A percentile compares a stretch with the other conserved stretches of the same genome.
phyloP scores from a whole-genome alignment of 164 flowering plant species.

The Piper betle region DNA sequence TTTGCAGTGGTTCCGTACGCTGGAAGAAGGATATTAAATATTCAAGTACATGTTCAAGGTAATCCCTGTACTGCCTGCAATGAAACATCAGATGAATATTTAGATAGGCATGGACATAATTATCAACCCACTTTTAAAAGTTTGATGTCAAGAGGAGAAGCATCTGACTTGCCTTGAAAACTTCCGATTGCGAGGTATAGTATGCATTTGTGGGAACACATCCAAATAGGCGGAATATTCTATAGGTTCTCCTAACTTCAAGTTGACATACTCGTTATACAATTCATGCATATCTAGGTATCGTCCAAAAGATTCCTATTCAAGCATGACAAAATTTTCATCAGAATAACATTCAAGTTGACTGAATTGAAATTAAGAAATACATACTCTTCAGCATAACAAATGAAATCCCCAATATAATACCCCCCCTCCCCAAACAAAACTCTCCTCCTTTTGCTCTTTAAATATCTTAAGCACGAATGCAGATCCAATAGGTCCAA shows the following conservation, averaged over 20 bases:
- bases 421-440: neutral
- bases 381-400: neutral
- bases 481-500: too few relatives aligned
- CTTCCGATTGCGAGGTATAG: constrained; percentile 58
- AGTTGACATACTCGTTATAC: constrained; percentile 71
- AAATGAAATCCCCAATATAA: neutral
- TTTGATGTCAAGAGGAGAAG: neutral
- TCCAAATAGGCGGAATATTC: constrained; percentile 82
- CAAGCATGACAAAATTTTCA: constrained; percentile 1
- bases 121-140: neutral
- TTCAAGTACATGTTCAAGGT: constrained; percentile 63
- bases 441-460: too few relatives aligned
- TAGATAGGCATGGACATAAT: neutral
- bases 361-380: too few relatives aligned
- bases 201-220: constrained; percentile 50
- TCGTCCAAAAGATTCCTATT: constrained; percentile 80
- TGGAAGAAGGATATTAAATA: constrained; percentile 70
- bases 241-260: constrained; percentile 69
- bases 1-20: constrained; percentile 93
- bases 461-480: too few relatives aligned
- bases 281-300: constrained; percentile 89
- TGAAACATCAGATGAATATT: constrained; percentile 1
- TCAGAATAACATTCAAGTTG: neutral
- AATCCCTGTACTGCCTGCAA: constrained; percentile 75
- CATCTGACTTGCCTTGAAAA: constrained; percentile 38